These are phyloP conservation scores for Austroboletus novae-zelandiae DNA, from an alignment of 1,284 basidiomycete genomes.

Conservation along the genomic window DNA sequence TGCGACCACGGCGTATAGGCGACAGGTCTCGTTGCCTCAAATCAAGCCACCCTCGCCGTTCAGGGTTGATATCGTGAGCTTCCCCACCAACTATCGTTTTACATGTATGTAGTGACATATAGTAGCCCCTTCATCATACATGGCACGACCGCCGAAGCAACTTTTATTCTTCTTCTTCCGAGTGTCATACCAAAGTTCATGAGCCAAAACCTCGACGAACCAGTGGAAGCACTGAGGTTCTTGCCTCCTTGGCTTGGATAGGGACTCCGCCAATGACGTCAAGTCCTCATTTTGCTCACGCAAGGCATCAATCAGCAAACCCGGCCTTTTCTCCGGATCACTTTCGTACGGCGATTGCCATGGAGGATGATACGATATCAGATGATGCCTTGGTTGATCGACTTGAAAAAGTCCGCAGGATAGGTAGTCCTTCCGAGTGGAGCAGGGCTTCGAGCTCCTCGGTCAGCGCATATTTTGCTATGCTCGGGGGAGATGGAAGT, in stretches of 20 bases:
- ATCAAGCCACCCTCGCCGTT: conserved; percentile 29
- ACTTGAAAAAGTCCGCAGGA: conserved; percentile 42
- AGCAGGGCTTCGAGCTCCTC: neutral
- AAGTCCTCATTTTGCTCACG: neutral
- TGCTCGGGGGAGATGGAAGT: neutral
- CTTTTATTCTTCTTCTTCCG: conserved; percentile 11
- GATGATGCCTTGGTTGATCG: conserved; percentile 46
- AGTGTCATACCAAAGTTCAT: neutral
- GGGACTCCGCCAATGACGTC: conserved; percentile 11
- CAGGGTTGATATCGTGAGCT: conserved; percentile 25
- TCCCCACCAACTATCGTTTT: neutral
- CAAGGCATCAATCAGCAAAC: neutral
- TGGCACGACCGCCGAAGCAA: conserved; percentile 27
- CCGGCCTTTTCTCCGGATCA: conserved; percentile 1
- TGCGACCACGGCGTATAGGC: neutral
- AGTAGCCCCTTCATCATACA: conserved; percentile 30
- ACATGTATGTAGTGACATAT: conserved; percentile 11
- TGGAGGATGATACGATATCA: conserved; percentile 47
- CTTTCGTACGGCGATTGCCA: conserved; percentile 37
- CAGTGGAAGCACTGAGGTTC: conserved; percentile 22
- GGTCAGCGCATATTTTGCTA: neutral
- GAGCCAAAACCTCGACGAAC: conserved; percentile 7
- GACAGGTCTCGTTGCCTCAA: conserved; percentile 19
- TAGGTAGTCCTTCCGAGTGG: neutral
- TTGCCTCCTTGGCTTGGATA: conserved; percentile 32